Percentiles rank a stretch among this genome's conserved stretches.
phyloP scores from a whole-genome alignment of 768 basidiomycete genomes.

The Pisolithus tinctorius region DNA sequence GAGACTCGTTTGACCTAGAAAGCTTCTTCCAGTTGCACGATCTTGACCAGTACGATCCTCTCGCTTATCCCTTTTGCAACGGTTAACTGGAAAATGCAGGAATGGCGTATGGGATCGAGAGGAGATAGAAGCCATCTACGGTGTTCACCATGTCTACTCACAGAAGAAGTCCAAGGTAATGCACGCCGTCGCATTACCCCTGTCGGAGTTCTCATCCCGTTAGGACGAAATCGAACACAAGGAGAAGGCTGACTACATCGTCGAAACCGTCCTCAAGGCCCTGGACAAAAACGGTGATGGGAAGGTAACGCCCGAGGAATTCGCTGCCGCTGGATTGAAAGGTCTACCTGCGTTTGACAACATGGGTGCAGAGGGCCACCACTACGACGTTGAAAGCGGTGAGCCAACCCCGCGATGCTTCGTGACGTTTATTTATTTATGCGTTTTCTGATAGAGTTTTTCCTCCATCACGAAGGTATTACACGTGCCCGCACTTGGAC shows the following conservation, averaged over 20 bases:
- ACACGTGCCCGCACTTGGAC: conserved; percentile 6
- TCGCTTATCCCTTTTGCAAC: not conserved
- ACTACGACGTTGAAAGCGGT: conserved; percentile 91
- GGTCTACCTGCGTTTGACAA: conserved; percentile 79
- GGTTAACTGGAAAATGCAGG: conserved; percentile 28
- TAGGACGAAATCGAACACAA: conserved; percentile 75
- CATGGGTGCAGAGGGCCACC: conserved; percentile 86
- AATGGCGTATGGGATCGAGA: conserved; percentile 78
- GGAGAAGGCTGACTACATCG: conserved; percentile 75
- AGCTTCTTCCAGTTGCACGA: conserved; percentile 98
- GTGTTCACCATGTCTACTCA: conserved; percentile 87
- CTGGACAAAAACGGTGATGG: conserved; percentile 78
- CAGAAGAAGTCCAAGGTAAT: conserved; percentile 70
- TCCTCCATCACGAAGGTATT: conserved; percentile 93
- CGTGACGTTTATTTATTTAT: not conserved
- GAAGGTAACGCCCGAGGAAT: conserved; percentile 59
- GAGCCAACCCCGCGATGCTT: conserved; percentile 20
- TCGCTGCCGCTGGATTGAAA: conserved; percentile 62
- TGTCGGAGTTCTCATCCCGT: not conserved
- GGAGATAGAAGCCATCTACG: conserved; percentile 95
- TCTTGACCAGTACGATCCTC: conserved; percentile 58
- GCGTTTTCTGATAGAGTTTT: conserved; percentile 58
- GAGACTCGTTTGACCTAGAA: conserved; percentile 73
- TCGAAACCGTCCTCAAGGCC: conserved; percentile 55
- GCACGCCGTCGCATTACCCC: not conserved